Percentiles rank a stretch among this genome's conserved stretches.
Conservation (phyloP, 257 asterid genomes). For the Anisodus acutangulus region DNA sequence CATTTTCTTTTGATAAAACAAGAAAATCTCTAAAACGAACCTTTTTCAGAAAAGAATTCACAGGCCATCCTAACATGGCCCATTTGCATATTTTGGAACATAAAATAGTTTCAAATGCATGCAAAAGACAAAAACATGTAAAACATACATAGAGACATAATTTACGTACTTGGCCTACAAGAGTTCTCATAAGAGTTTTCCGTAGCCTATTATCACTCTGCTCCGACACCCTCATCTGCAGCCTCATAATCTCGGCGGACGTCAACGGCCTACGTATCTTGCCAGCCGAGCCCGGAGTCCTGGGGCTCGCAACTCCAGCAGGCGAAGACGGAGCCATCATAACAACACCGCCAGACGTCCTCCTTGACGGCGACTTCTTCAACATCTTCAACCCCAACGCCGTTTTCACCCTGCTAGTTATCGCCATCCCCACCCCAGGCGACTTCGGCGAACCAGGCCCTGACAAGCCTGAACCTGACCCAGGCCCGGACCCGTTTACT, state of each 20-base stretch:
- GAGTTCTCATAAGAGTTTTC: conserved; percentile 91
- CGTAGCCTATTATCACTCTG: conserved; percentile 84
- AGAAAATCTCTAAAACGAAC: too few species aligned
- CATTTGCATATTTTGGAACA: neutral
- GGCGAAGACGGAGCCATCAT: conserved; percentile 57
- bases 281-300: conserved; percentile 30
- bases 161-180: conserved; percentile 87
- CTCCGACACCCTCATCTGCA: conserved; percentile 94
- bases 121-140: conserved; percentile 16
- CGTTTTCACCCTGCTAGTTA: conserved; percentile 83
- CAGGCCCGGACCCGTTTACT: conserved; percentile 37
- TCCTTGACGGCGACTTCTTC: conserved; percentile 62
- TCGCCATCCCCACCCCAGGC: conserved; percentile 91
- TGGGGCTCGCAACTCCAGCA: neutral
- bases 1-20: too few species aligned
- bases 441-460: conserved; percentile 61
- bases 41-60: too few species aligned
- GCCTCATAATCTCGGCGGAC: conserved; percentile 92
- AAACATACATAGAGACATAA: neutral
- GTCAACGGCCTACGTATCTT: conserved; percentile 79
- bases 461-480: conserved; percentile 35
- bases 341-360: conserved; percentile 56
- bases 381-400: conserved; percentile 87
- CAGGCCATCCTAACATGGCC: too few species aligned
- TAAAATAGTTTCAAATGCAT: conserved; percentile 29